Base-by-base conservation (phyloP, 345 rosid genomes). In the Boechera stricta region DNA sequence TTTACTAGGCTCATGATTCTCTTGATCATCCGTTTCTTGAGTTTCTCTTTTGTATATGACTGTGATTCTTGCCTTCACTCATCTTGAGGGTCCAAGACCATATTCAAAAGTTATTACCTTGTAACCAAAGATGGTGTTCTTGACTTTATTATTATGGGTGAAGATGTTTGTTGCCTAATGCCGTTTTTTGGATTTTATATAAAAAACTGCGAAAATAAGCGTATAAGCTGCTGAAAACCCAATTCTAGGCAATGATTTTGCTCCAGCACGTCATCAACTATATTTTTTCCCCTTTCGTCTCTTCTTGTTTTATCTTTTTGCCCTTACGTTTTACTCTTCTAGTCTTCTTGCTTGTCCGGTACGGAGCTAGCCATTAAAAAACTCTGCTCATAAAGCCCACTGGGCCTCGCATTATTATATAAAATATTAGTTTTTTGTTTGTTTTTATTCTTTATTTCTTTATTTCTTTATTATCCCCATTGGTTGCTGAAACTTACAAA, bases 401-500 rank as follows among this genome's bases (percentile, higher is more conserved):
- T 77, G 75, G 75, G 65, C 56, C 41, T 68, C 1, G 31, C 51
- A 42, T 69, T 76, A 64, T 77, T 70, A 33, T 69, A 51, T 69
- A 42, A 42, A 42, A 77, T 63, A 10, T 35, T 45, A 16, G 10
- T 18, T 11, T 45, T 10, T 18, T 36, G 36, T 6, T 68, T 4
- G 6, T 39, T 57, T 56, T 67, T 57, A 4, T 42, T 69, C 1
- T 51, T 83, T 77, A 75, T 84, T 74, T 80, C 66, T 77, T 16
- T 16, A 16, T 16, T 42, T 69, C 1, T 51, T 77, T 44, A 86
- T 87, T 82, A 87, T 72, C 85, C 87, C 69, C 81, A 86, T 65
- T 72, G 84, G 79, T 80, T 74, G 41, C 69, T 67, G 81, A 69
- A 87, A 85, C 86, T 89, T 77, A 79, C 91, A 86, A 79, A 78